phyloP scores from a whole-genome alignment of 768 basidiomycete species.

The Pleurotus citrinopileatus region DNA sequence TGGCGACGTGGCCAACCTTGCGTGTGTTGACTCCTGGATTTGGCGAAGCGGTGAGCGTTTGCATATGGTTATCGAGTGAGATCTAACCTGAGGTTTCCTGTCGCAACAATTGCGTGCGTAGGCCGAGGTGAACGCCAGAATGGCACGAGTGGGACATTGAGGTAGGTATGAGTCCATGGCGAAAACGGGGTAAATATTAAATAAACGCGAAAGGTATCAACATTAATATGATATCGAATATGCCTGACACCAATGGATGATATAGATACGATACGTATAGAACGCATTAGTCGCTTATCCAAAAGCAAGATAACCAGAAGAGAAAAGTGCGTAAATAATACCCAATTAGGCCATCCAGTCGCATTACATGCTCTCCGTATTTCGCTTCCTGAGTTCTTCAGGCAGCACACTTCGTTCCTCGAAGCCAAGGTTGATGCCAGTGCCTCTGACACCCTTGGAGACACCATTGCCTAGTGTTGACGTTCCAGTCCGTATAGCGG shows the following conservation, averaged over 20 bases:
- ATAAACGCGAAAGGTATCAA: background rate
- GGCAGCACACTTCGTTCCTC: background rate
- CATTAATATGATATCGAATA: constrained; percentile 1
- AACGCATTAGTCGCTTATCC: background rate
- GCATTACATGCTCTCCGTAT: constrained; percentile 3
- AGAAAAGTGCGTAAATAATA: too few species aligned
- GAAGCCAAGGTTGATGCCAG: background rate
- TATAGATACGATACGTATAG: background rate
- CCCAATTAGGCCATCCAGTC: too few species aligned
- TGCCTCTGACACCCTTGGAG: background rate
- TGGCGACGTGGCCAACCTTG: background rate
- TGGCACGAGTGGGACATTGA: too few species aligned
- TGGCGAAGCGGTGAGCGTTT: background rate
- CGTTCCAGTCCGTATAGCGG: background rate
- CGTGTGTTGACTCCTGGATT: too few species aligned
- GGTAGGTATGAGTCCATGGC: too few species aligned
- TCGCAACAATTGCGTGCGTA: too few species aligned
- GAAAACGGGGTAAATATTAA: background rate
- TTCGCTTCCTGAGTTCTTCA: constrained; percentile 2
- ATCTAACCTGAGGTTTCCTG: too few species aligned
- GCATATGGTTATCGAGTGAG: background rate
- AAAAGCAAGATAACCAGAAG: background rate
- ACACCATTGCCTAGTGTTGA: background rate
- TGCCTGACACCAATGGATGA: background rate
- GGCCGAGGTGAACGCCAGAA: background rate